Base-by-base conservation (phyloP, 345 rosid genomes). In the Nephelium lappaceum region DNA sequence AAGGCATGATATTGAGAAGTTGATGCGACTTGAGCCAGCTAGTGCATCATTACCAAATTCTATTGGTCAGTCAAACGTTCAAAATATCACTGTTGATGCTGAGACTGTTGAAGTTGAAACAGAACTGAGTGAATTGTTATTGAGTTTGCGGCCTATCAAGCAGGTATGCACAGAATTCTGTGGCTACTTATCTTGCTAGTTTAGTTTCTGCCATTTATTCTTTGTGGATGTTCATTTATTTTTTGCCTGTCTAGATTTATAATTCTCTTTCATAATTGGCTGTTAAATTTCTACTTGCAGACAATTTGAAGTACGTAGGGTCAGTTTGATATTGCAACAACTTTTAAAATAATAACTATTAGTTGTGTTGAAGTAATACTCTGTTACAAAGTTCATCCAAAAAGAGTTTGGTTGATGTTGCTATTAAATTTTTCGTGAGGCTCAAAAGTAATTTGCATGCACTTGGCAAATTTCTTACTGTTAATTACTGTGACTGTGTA, bases 1-100 rank as follows among this genome's bases (percentile, higher is more conserved):
- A 81, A 89, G 99, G 87, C 94, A 97, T 83, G 99, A 97, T 80
- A 87, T 94, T 85, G 99, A 97, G 84, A 97, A 86, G 86, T 84
- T 97, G 91, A 93, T 97, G 97, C 95, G 93, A 69, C 87, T 83
- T 80, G 98, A 94, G 79, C 91, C 91, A 1, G 91, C 95, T 19
- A 93, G 98, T 82, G 86, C 87, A 10, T 93, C 90, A 82, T 88
- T 96, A 74, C 94, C 97, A 24, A 86, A 82, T 85, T 78, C 84
- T 53, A 79, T 75, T 84, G 89, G 85, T 81, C 88, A 83, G 79
- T 83, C 89, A 84, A 77, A 77, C 62, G 62, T 23, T 73, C 74
- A 61, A 76, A 79, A 73, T 76, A 79, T 51, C 27, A 76, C 82
- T 71, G 74, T 87, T 74, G 85, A 88, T 69, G 81, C 93, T 45